phyloP scores from a whole-genome alignment of 148 eudicot species.

The Euryodendron excelsum region DNA sequence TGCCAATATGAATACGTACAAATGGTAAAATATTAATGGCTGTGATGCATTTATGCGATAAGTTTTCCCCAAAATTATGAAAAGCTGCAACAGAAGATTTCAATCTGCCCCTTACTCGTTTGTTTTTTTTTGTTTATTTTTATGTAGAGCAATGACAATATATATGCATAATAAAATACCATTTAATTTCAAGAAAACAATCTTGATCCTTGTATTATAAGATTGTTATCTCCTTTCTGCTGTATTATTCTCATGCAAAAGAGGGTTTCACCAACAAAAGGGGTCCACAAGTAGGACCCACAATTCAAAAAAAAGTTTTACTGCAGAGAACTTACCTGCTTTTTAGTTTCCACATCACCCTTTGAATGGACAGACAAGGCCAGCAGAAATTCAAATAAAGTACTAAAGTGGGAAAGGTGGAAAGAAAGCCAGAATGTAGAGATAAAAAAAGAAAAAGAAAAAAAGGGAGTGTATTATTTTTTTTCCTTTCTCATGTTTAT shows the following conservation, averaged over 20 bases:
- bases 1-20: constrained; percentile 1
- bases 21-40: constrained; percentile 9
- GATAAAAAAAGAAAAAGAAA: constrained; percentile 12
- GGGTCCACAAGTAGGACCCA: constrained; percentile 8
- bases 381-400: constrained; percentile 49
- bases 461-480: constrained; percentile 10
- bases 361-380: constrained; percentile 38
- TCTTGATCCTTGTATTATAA: not conserved
- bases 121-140: too few species aligned
- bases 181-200: not conserved
- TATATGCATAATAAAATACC: not conserved
- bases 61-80: constrained; percentile 16
- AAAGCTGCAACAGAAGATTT: constrained; percentile 21
- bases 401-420: constrained; percentile 31
- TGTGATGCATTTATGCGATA: constrained; percentile 7
- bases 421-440: constrained; percentile 27
- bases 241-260: constrained; percentile 15
- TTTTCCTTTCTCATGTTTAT: constrained; percentile 36
- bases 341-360: constrained; percentile 20
- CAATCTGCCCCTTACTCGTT: not conserved
- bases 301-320: constrained; percentile 6
- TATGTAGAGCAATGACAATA: not conserved
- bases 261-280: constrained; percentile 4
- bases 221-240: not conserved
- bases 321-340: constrained; percentile 2